Evolutionary conservation across 1,284 basidiomycete species (phyloP), one percentile per base, ranked within the genome.

Genomic region (Cryptococcus amylolentus): DNA sequence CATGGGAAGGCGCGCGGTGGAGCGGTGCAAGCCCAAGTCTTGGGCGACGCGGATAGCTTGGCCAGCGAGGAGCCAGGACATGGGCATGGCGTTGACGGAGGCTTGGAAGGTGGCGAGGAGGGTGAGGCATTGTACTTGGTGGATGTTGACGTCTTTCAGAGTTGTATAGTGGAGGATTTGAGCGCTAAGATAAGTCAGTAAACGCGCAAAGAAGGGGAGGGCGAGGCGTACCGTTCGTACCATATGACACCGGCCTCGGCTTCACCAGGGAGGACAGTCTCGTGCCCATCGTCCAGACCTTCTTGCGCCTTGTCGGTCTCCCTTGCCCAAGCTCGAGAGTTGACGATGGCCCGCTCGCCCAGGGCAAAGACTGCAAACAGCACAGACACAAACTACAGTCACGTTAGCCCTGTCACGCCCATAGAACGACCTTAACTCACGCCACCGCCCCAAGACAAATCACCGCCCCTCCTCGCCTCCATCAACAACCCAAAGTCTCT

Each of bases 141-240:
- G 82, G 47, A 88, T 68, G 62, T 81, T 78, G 89, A 88, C 56
- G 83, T 90, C 64, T 83, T 87, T 56, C 85, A 84, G 72, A 86
- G 88, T 90, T 77, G 91, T 91, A 72, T 91, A 91, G 71, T 91
- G 88, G 41, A 93, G 79, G 56, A 93, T 86, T 73, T 93, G 83
- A 37, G 91, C 87, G 57, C 89, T 91, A 66, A 31, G 44, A 54
- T 27, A 35, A 20, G 44, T 35, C 31, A 35, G 5, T 35, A 2
- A 10, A 35, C 0, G 31, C 10, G 31, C 10, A 23, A n/a, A 5
- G 35, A 20, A 18, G 16, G 23, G 28, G 48, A 1, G 49, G 35
- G 9, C n/a, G 12, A 1, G 12, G 57, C 68, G 62, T 52, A 71
- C 67, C 75, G 57, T 56, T 75, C 75, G 58, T 62, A 72, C 63